These are phyloP conservation scores for Daldinia grandis DNA, from an alignment of 495 filamentous ascomycete species.

Conservation along the genomic window DNA sequence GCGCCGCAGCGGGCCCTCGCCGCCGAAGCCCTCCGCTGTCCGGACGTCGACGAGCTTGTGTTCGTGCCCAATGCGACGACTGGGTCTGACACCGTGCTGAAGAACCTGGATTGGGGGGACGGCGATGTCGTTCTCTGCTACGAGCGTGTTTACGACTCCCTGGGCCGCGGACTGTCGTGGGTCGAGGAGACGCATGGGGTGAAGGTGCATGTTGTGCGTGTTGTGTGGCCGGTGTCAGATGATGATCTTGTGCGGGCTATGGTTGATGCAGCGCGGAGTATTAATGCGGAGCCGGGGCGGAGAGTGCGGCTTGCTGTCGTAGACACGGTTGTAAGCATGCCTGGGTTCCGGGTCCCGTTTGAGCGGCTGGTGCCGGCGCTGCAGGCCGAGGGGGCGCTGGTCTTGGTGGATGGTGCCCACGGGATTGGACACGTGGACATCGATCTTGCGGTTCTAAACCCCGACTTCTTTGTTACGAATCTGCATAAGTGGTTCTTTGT, in stretches of 20 bases:
- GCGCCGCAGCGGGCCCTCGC: slow-evolving; percentile 65
- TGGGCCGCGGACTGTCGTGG: slow-evolving; percentile 67
- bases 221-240: slow-evolving; percentile 67
- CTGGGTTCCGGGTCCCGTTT: slow-evolving; percentile 82
- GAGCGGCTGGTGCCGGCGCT: slow-evolving; percentile 70
- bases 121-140: slow-evolving; percentile 53
- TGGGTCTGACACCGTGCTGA: slow-evolving; percentile 75
- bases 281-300: slow-evolving; percentile 54
- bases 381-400: slow-evolving; percentile 66
- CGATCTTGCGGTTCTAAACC: slow-evolving; percentile 67
- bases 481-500: slow-evolving; percentile 92
- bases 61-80: slow-evolving; percentile 82
- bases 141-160: slow-evolving; percentile 68
- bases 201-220: slow-evolving; percentile 31
- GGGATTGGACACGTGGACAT: slow-evolving; percentile 79
- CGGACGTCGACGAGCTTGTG: slow-evolving; percentile 66
- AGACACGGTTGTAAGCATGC: slow-evolving; percentile 77
- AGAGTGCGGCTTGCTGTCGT: slow-evolving; percentile 72
- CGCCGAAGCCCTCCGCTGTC: slow-evolving; percentile 65
- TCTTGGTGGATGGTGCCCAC: slow-evolving; percentile 81
- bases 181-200: slow-evolving; percentile 60
- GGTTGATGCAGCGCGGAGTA: slow-evolving; percentile 60
- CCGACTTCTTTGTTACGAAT: slow-evolving; percentile 87
- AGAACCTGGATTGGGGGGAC: slow-evolving; percentile 63
- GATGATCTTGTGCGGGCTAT: slow-evolving; percentile 60